Base-by-base conservation (phyloP, 2,329 filamentous ascomycete species). In the Lecanicillium sp. region DNA sequence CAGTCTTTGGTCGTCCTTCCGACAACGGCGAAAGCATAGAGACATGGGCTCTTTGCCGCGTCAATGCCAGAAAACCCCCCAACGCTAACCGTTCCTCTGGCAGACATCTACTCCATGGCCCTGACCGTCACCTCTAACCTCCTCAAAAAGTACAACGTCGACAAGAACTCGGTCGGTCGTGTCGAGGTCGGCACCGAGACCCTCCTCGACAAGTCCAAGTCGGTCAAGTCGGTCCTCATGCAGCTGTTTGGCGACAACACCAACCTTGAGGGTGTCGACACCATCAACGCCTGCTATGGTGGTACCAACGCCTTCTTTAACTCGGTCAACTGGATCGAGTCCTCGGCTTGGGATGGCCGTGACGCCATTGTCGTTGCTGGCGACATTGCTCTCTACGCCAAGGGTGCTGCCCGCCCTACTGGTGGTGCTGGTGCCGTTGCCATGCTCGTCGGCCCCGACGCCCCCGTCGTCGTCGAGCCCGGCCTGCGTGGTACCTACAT, bases 181-280 rank as follows among this genome's bases (percentile, higher is more conserved):
- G 72, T 90, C 55, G 85, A 90, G 68, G 85, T 90, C 54, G 85
- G 85, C 55, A 90, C 85, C 39, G 85, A 90, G 73, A 90, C 85
- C 48, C 70, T 90, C 41, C 70, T 90, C 56, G 85, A 90, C 75
- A 90, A 90, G 72, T 89, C 85, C 59, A 90, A 90, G 74, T 89
- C 85, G 33, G 85, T 89, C 68, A 90, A 90, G 75, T 83, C 83
- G 20, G 83, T 90, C 45, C 68, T 90, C 48, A 90, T 90, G 85
- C 85, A 89, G 70, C 73, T 90, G 33, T 88, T 90, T 53, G 76
- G 80, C 56, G 81, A 84, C 52, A 90, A 90, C 70, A 83, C 79
- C 67, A 88, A 84, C 68, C 70, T 90, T 44, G 85, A 90, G 68
- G 85, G 85, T 61, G 75, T 89, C 37, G 85, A 90, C 65, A 87